These are phyloP conservation scores for Phytophthora hybrid DNA, from an alignment of 352 stramenopile genomes.

Conservation along the genomic window DNA sequence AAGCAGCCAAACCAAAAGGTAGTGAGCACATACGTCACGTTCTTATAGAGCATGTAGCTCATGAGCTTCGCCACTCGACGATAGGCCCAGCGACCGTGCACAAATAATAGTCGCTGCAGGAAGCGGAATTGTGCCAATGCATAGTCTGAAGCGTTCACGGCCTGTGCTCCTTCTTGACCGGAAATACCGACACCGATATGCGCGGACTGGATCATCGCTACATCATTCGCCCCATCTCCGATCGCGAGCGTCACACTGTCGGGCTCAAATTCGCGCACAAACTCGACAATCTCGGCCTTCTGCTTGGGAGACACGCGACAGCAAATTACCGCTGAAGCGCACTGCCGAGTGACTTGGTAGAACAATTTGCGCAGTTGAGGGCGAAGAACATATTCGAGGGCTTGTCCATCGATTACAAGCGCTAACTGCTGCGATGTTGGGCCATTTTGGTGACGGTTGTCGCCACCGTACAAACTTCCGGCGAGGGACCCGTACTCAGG, in stretches of 20 bases:
- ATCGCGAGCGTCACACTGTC: slow-evolving; percentile 91
- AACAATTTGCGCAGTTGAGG: slow-evolving; percentile 62
- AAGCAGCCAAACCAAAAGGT: slow-evolving; percentile 89
- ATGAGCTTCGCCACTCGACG: slow-evolving; percentile 93
- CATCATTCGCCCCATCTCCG: slow-evolving; percentile 97
- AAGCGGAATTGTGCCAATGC: slow-evolving; percentile 95
- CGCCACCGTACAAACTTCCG: slow-evolving; percentile 16
- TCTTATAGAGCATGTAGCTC: slow-evolving; percentile 97
- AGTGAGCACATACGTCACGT: slow-evolving; percentile 86
- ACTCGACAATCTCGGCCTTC: slow-evolving; percentile 85
- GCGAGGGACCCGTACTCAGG: slow-evolving; percentile 40
- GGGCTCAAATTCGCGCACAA: slow-evolving; percentile 75
- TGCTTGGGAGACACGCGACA: slow-evolving; percentile 91
- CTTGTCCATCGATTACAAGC: slow-evolving; percentile 94
- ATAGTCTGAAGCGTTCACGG: slow-evolving; percentile 95
- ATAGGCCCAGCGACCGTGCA: slow-evolving; percentile 94
- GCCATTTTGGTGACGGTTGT: slow-evolving; percentile 5
- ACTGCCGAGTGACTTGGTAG: slow-evolving; percentile 76
- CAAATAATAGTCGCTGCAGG: slow-evolving; percentile 90
- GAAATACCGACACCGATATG: slow-evolving; percentile 94
- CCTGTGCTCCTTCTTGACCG: slow-evolving; percentile 92
- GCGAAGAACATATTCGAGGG: slow-evolving; percentile 79
- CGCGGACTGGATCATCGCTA: slow-evolving; percentile 95
- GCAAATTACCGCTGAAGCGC: slow-evolving; percentile 83
- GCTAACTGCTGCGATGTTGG: slow-evolving; percentile 42